Evolutionary conservation across 305 asterid species (phyloP).

Genomic region (Fraxinus floribunda): DNA sequence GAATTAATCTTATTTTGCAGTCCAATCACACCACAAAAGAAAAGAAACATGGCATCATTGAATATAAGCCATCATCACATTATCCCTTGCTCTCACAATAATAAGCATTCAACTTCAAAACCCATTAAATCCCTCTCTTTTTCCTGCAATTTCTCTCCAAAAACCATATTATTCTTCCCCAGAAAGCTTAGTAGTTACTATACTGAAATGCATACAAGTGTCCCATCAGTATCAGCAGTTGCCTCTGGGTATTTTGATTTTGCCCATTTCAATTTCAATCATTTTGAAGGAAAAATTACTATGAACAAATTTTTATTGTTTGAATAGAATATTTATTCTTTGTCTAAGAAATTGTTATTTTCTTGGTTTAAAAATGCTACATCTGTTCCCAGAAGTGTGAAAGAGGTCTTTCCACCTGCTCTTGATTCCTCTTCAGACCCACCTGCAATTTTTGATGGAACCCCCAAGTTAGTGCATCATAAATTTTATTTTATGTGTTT

Average conservation of each 20-base stretch:
- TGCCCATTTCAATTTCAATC: background rate
- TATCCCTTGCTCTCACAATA: slow-evolving; percentile 3
- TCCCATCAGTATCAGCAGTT: slow-evolving; percentile 26
- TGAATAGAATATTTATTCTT: background rate
- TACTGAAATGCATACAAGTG: slow-evolving; percentile 15
- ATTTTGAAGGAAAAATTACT: background rate
- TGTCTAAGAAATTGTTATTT: slow-evolving; percentile 1
- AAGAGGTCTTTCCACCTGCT: slow-evolving; percentile 66
- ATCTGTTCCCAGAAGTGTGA: slow-evolving; percentile 35
- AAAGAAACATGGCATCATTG: slow-evolving; percentile 28
- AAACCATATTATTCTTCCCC: slow-evolving; percentile 18
- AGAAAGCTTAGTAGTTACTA: slow-evolving; percentile 18
- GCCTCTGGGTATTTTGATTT: slow-evolving; percentile 39
- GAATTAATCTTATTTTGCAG: background rate
- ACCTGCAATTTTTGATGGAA: slow-evolving; percentile 81
- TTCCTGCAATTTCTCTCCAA: background rate
- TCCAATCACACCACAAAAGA: background rate
- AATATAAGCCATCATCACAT: slow-evolving; percentile 26
- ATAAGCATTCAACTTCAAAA: background rate
- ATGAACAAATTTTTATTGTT: background rate
- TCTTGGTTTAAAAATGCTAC: slow-evolving; percentile 9
- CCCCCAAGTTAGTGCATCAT: slow-evolving; percentile 53
- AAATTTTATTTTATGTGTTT: background rate
- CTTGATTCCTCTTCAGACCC: slow-evolving; percentile 84
- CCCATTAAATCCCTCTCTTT: background rate